phyloP scores from a whole-genome alignment of 202 grass and related monocot species.

The Panicum virgatum region DNA sequence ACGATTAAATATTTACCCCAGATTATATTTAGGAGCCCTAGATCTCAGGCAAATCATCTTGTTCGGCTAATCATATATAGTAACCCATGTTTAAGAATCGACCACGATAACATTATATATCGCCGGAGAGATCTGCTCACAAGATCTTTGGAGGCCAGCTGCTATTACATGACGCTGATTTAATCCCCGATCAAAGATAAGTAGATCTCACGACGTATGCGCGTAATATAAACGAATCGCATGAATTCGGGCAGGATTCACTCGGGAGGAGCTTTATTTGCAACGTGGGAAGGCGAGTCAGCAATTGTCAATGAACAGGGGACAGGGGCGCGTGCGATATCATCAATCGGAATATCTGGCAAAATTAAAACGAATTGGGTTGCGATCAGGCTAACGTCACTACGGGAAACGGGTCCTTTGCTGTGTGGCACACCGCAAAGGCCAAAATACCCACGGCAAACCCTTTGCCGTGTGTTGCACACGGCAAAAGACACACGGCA shows the following conservation, averaged over 20 bases:
- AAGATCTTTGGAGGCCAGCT: background rate
- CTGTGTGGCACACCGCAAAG: too few relatives aligned
- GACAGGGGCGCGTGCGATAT: constrained; percentile 35
- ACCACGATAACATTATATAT: background rate
- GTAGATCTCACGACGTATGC: background rate
- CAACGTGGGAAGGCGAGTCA: constrained; percentile 9
- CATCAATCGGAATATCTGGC: background rate
- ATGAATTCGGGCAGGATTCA: background rate
- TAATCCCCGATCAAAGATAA: background rate
- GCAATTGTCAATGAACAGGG: constrained; percentile 17
- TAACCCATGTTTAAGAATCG: background rate
- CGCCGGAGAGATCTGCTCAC: background rate
- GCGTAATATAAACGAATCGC: too few relatives aligned
- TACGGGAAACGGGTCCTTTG: too few relatives aligned
- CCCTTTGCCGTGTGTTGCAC: too few relatives aligned
- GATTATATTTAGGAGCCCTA: background rate
- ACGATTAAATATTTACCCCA: background rate
- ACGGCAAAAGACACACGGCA: too few relatives aligned
- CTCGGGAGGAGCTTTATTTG: background rate
- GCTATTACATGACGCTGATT: background rate
- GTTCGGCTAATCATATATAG: background rate
- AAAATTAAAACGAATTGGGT: background rate
- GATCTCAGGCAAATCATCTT: background rate
- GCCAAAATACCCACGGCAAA: too few relatives aligned
- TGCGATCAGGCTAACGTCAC: constrained; percentile 1